Evolutionary conservation across 306 rosid species (phyloP).

Genomic region (Pterocarpus macrocarpus): DNA sequence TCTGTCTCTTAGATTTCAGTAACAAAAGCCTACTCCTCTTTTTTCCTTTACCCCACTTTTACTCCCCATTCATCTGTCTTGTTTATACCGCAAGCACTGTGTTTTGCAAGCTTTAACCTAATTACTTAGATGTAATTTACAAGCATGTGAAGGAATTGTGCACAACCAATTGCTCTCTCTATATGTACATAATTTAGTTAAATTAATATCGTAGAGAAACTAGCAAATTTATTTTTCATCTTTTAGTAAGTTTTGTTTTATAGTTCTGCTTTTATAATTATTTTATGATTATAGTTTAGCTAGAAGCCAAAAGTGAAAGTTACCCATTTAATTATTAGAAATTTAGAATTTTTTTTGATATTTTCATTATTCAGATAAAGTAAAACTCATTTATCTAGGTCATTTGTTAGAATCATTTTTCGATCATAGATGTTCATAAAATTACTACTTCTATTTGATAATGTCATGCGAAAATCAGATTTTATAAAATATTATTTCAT

Average conservation of each 20-base stretch:
- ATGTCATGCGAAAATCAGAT: background rate
- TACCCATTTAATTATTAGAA: background rate
- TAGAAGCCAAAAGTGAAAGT: background rate
- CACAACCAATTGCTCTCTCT: background rate
- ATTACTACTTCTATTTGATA: background rate
- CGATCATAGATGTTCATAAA: background rate
- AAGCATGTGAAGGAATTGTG: constrained; percentile 9
- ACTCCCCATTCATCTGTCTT: constrained; percentile 38
- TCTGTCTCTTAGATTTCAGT: constrained; percentile 83
- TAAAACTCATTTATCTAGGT: background rate
- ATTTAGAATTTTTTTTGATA: background rate
- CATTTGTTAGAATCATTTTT: background rate
- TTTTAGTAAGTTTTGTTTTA: background rate
- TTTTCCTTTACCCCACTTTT: constrained; percentile 37
- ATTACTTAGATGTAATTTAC: background rate
- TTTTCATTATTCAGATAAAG: background rate
- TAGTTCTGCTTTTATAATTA: background rate
- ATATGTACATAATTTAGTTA: background rate
- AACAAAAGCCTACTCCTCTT: constrained; percentile 60
- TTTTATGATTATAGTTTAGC: background rate
- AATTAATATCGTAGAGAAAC: background rate
- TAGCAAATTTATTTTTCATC: background rate
- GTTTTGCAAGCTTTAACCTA: constrained; percentile 5
- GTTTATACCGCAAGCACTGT: constrained; percentile 1
- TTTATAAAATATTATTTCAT: background rate